Evolutionary conservation across 345 rosid genomes (phyloP).

Genomic region (Jatropha curcas): DNA sequence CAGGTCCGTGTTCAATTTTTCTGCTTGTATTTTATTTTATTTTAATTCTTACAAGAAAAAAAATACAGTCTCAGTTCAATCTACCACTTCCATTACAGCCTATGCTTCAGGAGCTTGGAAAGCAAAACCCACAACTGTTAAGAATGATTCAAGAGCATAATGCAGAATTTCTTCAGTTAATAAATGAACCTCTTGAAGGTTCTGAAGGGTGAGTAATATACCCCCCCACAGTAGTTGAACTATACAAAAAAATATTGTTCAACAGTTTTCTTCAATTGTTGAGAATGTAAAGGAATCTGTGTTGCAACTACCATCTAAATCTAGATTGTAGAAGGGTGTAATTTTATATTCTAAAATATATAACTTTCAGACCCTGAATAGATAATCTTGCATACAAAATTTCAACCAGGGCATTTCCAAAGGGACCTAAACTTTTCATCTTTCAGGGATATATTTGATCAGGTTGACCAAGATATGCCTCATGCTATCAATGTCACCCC

Average conservation of each 20-base stretch:
- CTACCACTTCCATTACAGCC: conserved; percentile 57
- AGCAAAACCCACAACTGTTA: conserved; percentile 93
- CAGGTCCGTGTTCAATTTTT: conserved; percentile 48
- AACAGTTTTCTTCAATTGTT: neutral
- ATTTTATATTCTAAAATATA: neutral
- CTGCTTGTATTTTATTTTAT: neutral
- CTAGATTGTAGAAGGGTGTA: neutral
- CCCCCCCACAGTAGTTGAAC: neutral
- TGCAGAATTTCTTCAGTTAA: conserved; percentile 86
- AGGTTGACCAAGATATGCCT: conserved; percentile 88
- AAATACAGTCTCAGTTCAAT: conserved; percentile 14
- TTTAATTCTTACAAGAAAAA: neutral
- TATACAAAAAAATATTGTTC: neutral
- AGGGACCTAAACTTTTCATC: neutral
- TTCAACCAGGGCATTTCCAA: neutral
- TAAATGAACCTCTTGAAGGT: conserved; percentile 93
- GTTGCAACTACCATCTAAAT: neutral
- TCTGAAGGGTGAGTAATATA: conserved; percentile 78
- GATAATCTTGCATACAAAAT: neutral
- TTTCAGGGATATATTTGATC: conserved; percentile 79
- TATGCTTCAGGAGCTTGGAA: conserved; percentile 99
- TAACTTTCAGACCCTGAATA: neutral
- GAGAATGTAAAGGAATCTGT: neutral
- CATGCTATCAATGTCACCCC: conserved; percentile 92
- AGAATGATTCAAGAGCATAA: conserved; percentile 91